Percentiles rank a stretch among this genome's conserved stretches.
Evolutionary conservation across 2,329 filamentous ascomycete species (phyloP).

Genomic region (Cladosporium velox): DNA sequence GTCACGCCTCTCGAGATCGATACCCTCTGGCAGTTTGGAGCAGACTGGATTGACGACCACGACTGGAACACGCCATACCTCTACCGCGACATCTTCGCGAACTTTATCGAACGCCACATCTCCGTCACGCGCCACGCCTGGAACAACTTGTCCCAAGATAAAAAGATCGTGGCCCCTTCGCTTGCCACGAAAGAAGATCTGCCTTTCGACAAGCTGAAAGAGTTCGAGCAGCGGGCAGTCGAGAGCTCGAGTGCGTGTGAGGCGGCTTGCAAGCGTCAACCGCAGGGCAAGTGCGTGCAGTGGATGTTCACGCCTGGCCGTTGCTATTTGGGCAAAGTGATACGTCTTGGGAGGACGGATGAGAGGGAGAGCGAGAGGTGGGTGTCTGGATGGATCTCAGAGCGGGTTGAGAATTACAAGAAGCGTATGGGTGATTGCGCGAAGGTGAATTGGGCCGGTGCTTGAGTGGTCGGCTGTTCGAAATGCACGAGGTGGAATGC

Average conservation of each 20-base stretch:
- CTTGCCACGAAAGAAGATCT: constrained; percentile 27
- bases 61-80: constrained; percentile 39
- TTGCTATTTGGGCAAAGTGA: constrained; percentile 36
- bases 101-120: constrained; percentile 36
- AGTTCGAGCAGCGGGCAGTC: constrained; percentile 32
- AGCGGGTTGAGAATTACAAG: constrained; percentile 31
- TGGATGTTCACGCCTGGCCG: constrained; percentile 39
- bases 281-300: constrained; percentile 36
- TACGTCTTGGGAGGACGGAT: constrained; percentile 38
- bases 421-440: constrained; percentile 29
- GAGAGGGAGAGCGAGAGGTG: constrained; percentile 34
- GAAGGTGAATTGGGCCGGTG: constrained; percentile 9
- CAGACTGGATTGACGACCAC: constrained; percentile 33
- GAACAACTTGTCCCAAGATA: constrained; percentile 38
- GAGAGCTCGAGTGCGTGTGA: constrained; percentile 34
- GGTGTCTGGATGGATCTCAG: constrained; percentile 37
- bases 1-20: constrained; percentile 31
- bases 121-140: constrained; percentile 35
- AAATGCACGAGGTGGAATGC: constrained; percentile 25
- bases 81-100: constrained; percentile 37
- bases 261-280: constrained; percentile 31
- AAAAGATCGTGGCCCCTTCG: constrained; percentile 29
- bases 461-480: background rate
- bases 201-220: constrained; percentile 28
- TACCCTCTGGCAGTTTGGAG: constrained; percentile 36